Conservation (phyloP, 768 basidiomycete genomes). For the Gymnopilus dilepis region DNA sequence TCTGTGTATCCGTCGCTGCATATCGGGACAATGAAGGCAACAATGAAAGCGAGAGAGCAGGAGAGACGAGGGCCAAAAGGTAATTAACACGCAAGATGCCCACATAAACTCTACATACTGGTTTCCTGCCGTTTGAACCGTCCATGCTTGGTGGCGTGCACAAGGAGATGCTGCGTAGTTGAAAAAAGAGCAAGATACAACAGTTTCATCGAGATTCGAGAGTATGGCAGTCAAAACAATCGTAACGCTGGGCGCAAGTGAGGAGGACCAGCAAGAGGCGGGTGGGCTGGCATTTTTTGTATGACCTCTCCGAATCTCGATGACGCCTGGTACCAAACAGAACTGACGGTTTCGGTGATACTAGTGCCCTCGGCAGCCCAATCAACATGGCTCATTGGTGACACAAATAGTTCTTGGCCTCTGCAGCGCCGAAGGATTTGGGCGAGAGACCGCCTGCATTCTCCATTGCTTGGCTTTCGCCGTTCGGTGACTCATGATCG, state of each 20-base stretch:
- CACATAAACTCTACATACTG: neutral
- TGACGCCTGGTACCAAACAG: too few species aligned
- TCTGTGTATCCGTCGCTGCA: slow-evolving; percentile 46
- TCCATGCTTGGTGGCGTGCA: neutral
- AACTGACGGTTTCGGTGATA: too few species aligned
- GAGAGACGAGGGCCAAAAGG: neutral
- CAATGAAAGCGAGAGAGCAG: neutral
- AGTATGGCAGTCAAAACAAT: neutral
- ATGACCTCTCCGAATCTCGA: too few species aligned
- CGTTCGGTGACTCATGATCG: too few species aligned
- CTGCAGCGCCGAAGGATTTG: too few species aligned
- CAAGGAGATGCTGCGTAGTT: neutral
- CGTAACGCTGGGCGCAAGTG: neutral
- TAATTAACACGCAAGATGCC: too few species aligned
- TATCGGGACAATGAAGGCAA: slow-evolving; percentile 31
- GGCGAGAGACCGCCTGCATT: too few species aligned
- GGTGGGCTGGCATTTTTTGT: too few species aligned
- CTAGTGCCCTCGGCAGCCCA: too few species aligned
- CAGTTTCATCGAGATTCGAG: neutral
- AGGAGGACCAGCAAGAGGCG: neutral
- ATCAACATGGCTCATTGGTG: too few species aligned
- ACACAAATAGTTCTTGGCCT: too few species aligned
- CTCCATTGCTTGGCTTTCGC: too few species aligned
- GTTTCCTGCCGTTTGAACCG: neutral
- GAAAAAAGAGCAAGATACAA: neutral